Base-by-base conservation (phyloP, 208 protist species). In the Acanthamoeba royreba region DNA sequence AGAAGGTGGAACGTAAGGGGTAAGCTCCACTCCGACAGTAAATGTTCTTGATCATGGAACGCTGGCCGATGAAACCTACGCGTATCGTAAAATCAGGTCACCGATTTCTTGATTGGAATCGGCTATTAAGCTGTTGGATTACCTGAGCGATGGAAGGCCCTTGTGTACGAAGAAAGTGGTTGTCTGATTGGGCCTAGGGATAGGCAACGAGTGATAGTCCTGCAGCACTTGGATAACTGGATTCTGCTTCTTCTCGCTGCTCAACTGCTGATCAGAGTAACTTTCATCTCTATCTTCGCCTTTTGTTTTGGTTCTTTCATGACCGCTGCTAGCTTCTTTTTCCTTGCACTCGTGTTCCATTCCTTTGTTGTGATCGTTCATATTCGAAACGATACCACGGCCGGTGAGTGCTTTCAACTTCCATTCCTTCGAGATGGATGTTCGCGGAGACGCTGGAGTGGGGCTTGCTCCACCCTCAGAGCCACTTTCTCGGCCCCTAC, bases 1-100 rank as follows among this genome's bases (percentile, higher is more conserved):
- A 88, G 81, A 28, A 88, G 81, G 49, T 88, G 47, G 49, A 88
- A 88, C 46, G 81, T 88, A 1, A 88, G 81, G 17, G 81, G 81
- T 17, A 88, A 47, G 33, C 81, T 33, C 11, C 22, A 88, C 7
- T 88, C 81, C 11, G 81, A 22, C 25, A 88, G 46, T 1, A 88
- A 47, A 19, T 88, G 47, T 25, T 88, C 81, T 38, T 88, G 25
- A n/a, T 53, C 81, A n/a, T 88, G 43, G 33, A 88, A 88, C 4
- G 49, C 81, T 15, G 81, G 81, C 31, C 81, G 42, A 25, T 88
- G 81, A 47, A 88, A 88, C n/a, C 66, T 79, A 61, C 53, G 13
- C 2, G 53, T 17, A 31, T 17, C 4, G 53, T n/a, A 61, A 61
- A 19, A n/a, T 19, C n/a, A 4, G 52, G 3, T 17, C 22, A 28